Base-by-base conservation (phyloP, 257 asterid genomes). In the Solanum etuberosum region DNA sequence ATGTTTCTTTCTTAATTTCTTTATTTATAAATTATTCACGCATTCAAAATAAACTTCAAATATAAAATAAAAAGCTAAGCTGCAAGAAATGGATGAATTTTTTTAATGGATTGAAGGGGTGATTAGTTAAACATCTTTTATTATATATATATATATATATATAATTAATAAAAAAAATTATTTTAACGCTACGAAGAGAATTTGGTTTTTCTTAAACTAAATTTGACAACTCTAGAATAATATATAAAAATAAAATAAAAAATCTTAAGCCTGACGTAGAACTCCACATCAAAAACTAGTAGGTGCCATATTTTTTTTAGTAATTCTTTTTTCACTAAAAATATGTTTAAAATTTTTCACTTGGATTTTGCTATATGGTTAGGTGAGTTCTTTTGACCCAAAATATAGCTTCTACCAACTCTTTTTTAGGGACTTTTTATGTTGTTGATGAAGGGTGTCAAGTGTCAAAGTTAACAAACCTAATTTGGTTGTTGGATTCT, bases 401-500 rank as follows among this genome's bases (percentile, higher is more conserved):
- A 43, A 78, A 78, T 2, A 29, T 43, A 35, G 5, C 38, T 11
- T 78, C 40, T 2, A 78, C 63, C 84, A 43, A 78, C 84, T 27
- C 1, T 42, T 15, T 76, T 76, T 76, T 13, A 2, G 27, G 25
- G 23, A 32, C 29, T 23, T 23, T 7, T 40, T 76, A n/a, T n/a
- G 16, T 77, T 77, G 14, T 42, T 77, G 59, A 48, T 48, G 83
- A 13, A 4, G 14, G n/a, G 15, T 16, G 3, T 77, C 83, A 2
- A 38, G 40, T 40, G 40, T 71, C 82, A 73, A 78, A 25, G 63
- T 14, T 25, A 42, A 78, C 25, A 78, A 78, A 43, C 84, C 63
- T 78, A 78, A 25, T 15, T 43, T 43, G 84, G 84, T 43, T 43
- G 84, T 78, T 78, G 84, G 83, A 42, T 43, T 25, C 65, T 43